Evolutionary conservation across 2,329 filamentous ascomycete species (phyloP).

Genomic region (Periconia sp.): DNA sequence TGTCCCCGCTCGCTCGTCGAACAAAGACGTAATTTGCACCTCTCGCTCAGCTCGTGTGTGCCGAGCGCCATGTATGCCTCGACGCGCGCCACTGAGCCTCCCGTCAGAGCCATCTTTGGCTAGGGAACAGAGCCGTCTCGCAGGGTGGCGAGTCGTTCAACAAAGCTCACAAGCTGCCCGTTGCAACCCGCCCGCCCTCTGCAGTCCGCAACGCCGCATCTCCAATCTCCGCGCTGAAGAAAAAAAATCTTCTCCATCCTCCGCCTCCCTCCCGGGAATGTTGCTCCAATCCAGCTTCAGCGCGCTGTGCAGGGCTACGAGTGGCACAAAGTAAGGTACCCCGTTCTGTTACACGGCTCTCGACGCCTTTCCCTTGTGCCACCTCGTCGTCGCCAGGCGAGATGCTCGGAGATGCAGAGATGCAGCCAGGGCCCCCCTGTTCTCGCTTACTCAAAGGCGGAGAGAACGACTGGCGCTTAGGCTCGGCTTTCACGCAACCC

Average conservation of each 20-base stretch:
- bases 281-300: no score
- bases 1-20: slow-evolving; percentile 1
- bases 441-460: slow-evolving; percentile 7
- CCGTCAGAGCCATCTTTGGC: background rate
- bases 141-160: slow-evolving; percentile 10
- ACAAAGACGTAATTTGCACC: slow-evolving; percentile 1
- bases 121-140: background rate
- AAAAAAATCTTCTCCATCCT: no score
- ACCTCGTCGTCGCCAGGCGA: slow-evolving; percentile 1
- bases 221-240: no score
- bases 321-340: no score
- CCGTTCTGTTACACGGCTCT: background rate
- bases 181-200: no score
- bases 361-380: no score
- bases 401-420: slow-evolving; percentile 3
- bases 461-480: slow-evolving; percentile 22
- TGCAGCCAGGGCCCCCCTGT: no score
- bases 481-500: slow-evolving; percentile 14
- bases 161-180: no score
- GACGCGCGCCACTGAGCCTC: slow-evolving; percentile 6
- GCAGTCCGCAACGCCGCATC: no score
- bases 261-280: no score
- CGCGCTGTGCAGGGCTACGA: slow-evolving; percentile 1
- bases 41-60: slow-evolving; percentile 3
- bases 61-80: slow-evolving; percentile 7